Evolutionary conservation across 1,284 basidiomycete genomes (phyloP).

Genomic region (Ustilago tritici): DNA sequence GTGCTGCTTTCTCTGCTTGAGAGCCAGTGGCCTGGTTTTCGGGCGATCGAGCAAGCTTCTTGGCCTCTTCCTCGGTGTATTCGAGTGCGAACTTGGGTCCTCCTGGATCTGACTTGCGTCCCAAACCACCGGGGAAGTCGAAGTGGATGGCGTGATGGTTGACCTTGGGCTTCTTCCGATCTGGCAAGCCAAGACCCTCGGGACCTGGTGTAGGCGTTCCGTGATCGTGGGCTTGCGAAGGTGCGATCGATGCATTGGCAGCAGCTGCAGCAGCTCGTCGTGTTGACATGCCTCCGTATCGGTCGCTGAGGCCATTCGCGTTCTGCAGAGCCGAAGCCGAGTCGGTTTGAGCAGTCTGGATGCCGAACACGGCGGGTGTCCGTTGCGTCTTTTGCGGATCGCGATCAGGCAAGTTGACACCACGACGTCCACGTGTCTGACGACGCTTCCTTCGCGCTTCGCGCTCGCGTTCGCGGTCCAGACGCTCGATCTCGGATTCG

Average conservation of each 20-base stretch:
- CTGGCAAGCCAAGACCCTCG: constrained; percentile 43
- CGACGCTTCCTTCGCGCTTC: constrained; percentile 86
- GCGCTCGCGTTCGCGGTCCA: constrained; percentile 92
- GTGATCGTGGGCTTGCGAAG: constrained; percentile 48
- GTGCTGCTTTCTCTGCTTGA: constrained; percentile 37
- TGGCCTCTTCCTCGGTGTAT: constrained; percentile 51
- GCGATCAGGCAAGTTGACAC: constrained; percentile 89
- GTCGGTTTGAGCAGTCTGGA: constrained; percentile 58
- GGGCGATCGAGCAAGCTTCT: constrained; percentile 45
- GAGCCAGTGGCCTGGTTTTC: constrained; percentile 50
- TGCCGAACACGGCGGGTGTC: constrained; percentile 65
- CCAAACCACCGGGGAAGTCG: constrained; percentile 64
- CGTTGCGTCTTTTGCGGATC: constrained; percentile 92
- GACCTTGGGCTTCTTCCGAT: constrained; percentile 51
- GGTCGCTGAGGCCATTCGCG: constrained; percentile 37
- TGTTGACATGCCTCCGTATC: constrained; percentile 49
- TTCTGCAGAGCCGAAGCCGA: constrained; percentile 25
- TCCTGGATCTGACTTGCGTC: constrained; percentile 50
- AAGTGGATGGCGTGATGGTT: constrained; percentile 65
- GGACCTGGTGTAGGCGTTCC: constrained; percentile 57
- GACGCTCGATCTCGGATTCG: constrained; percentile 84
- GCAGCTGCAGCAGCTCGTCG: constrained; percentile 63
- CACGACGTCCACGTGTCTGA: constrained; percentile 86
- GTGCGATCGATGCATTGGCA: constrained; percentile 60
- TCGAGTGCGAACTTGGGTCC: constrained; percentile 55